Evolutionary conservation across 179 eudicot genomes (phyloP).

Genomic region (Heliamphora pulchella): DNA sequence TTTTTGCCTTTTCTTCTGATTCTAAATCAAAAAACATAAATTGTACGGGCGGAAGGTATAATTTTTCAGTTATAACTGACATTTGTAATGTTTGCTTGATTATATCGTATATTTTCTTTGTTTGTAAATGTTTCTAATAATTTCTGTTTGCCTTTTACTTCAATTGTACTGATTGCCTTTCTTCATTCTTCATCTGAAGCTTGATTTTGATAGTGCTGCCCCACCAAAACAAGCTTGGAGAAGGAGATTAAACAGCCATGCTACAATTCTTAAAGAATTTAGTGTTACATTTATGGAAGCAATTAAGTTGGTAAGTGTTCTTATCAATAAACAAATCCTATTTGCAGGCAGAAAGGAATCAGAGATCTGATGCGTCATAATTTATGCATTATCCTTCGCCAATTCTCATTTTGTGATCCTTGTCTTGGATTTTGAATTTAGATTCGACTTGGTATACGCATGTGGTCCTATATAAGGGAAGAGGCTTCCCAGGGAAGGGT

Average conservation of each 20-base stretch:
- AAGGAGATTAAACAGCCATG: constrained; percentile 80
- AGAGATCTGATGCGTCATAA: neutral
- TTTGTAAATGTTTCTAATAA: neutral
- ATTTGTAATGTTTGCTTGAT: neutral
- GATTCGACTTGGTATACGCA: constrained; percentile 89
- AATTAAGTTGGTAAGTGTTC: constrained; percentile 63
- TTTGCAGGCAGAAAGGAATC: neutral
- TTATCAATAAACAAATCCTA: neutral
- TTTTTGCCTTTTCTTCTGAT: no score
- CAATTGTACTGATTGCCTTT: constrained; percentile 9
- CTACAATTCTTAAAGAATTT: constrained; percentile 86
- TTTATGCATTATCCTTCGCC: constrained; percentile 1
- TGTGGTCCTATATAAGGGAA: constrained; percentile 94
- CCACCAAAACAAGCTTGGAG: constrained; percentile 97
- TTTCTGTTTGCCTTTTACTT: neutral
- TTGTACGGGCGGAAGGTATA: no score
- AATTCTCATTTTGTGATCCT: constrained; percentile 11
- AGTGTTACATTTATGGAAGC: constrained; percentile 94
- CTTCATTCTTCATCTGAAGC: constrained; percentile 32
- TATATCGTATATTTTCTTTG: neutral
- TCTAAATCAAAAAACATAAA: no score
- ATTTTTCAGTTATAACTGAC: no score
- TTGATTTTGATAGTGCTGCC: constrained; percentile 88
- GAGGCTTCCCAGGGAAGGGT: constrained; percentile 99
- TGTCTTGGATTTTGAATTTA: constrained; percentile 22